Base-by-base conservation (phyloP, 768 basidiomycete genomes). In the Tricholoma terreum region DNA sequence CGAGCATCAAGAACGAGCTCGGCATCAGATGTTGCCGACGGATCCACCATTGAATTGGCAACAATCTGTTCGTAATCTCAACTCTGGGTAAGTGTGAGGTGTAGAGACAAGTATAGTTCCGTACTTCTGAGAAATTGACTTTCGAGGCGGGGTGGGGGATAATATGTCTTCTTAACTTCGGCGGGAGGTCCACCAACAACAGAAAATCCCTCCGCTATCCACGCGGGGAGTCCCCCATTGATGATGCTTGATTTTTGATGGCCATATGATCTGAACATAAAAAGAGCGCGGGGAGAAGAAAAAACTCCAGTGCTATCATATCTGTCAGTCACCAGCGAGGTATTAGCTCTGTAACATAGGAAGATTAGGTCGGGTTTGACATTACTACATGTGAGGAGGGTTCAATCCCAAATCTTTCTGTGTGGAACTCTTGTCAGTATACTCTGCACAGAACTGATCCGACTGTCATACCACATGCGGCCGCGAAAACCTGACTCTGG, bases 261-360 rank as follows among this genome's bases (percentile, higher is more conserved):
- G 7, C 92, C 92, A 71, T 97, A 94, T 21, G 89, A 80, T 73
- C 90, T 84, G 81, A 98, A 97, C 78, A 92, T 98, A 78, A 91
- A 98, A 43, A 94, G 80, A 1, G 93, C 92, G 57, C 97, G 84
- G 54, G 97, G 95, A 19, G 93, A 84, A 2, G 91, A 93, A 77
- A 98, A 98, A 15, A 98, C 77, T 10, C 97, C 96, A 56, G 88
- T 83, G 1, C 87, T 78, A 69, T 99, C 97, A 70, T 98, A 99
- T 60, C 90, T 92, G 66, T 36, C 52, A 53, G n/a, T n/a, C n/a
- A n/a, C n/a, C n/a, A n/a, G n/a, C n/a, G 45, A 59, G 52, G 53
- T 60, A 34, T 57, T 42, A 56, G 48, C 27, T 6, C 33, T 21
- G 40, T n/a, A 27, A 7, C 35, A 17, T 36, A n/a, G 14, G 33